Conservation (phyloP, 2,329 filamentous ascomycete species). For the Xylariaceae sp. region DNA sequence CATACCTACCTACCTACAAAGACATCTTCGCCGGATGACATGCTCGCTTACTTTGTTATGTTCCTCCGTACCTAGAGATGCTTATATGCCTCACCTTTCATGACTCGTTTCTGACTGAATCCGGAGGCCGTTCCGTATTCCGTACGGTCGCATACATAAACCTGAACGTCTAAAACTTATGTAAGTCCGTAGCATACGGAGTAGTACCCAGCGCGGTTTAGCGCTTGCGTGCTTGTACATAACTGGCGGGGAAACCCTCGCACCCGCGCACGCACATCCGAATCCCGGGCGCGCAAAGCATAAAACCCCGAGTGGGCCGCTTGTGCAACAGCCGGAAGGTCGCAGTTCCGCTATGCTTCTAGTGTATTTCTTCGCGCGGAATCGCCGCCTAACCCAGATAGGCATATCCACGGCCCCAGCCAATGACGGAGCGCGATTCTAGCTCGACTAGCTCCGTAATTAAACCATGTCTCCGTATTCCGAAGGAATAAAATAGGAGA, state of each 20-base stretch:
- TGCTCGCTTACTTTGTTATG: too few relatives aligned
- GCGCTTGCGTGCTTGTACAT: too few relatives aligned
- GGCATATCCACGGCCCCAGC: neutral
- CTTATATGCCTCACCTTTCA: too few relatives aligned
- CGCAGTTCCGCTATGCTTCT: neutral
- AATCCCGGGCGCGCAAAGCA: neutral
- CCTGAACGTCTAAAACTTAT: too few relatives aligned
- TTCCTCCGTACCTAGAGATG: too few relatives aligned
- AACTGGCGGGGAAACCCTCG: neutral
- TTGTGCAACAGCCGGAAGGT: constrained; percentile 5
- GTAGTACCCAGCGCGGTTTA: too few relatives aligned
- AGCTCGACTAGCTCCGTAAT: neutral
- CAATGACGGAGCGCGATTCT: neutral
- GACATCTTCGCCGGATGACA: too few relatives aligned
- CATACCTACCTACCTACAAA: too few relatives aligned
- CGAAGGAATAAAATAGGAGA: neutral
- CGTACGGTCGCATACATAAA: too few relatives aligned
- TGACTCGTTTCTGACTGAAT: too few relatives aligned
- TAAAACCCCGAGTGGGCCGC: neutral
- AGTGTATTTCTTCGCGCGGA: neutral
- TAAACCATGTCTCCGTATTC: neutral
- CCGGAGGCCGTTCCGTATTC: too few relatives aligned
- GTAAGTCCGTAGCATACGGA: too few relatives aligned
- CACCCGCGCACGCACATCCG: neutral
- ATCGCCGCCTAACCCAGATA: neutral